Evolutionary conservation across 176 grass and related monocot genomes (phyloP), one percentile per base, ranked within the genome.

Genomic region (Oryza officinalis): DNA sequence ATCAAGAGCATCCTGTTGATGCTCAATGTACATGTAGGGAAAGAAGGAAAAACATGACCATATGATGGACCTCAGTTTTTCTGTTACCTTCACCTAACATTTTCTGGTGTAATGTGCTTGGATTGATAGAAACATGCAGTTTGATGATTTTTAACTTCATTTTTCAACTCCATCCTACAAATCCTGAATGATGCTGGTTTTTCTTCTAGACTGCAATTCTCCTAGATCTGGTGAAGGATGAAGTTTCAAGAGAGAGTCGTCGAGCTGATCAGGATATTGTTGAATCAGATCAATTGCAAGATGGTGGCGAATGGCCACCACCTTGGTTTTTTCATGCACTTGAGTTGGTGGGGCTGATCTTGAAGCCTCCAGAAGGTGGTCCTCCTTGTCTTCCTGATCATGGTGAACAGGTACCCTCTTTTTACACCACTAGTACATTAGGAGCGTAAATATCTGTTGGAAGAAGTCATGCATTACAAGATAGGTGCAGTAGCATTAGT

Each of bases 131-230:
- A 82, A 38, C n/a, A 69, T 65, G 18, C 15, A 22, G 22, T 25
- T 59, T 23, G 25, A 70, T 17, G 50, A 43, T 40, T 59, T 74
- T 57, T 57, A 44, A 26, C 3, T 70, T 44, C 12, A 30, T 86
- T 76, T 46, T 57, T 61, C 20, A 25, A 76, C 4, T 72, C 20
- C 20, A 46, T 66, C 17, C 40, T 72, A 65, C 17, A 31, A 81
- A 85, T 79, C 77, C 33, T 85, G 35, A 63, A 41, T 67, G 70
- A n/a, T 84, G 79, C 47, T 77, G 38, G 13, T 33, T 88, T 50
- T 86, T 83, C 50, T 92, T 78, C 72, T 65, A 98, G 95, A 93
- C 82, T 82, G 90, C 92, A 79, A 89, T 97, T 94, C 90, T 97
- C 69, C 65, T 97, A 41, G 95, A 97, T 86, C 70, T 91, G 50